phyloP scores from a whole-genome alignment of 208 protist species.

The Phytomonas sp. region DNA sequence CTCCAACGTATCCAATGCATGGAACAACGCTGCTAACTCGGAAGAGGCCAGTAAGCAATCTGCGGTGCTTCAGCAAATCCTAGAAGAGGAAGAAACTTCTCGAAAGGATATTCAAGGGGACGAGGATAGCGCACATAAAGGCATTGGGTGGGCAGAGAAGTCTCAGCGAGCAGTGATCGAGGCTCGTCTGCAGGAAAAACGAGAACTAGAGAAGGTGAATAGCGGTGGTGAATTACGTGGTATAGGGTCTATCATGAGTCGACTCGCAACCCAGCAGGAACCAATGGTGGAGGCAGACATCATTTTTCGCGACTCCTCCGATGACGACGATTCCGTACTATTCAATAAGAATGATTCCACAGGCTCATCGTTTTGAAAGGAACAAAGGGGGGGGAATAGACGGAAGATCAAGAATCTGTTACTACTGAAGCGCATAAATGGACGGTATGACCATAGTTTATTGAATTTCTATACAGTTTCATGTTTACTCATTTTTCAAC shows the following conservation, averaged over 20 bases:
- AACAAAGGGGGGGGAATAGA: background rate
- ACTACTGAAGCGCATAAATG: background rate
- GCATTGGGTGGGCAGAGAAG: slow-evolving; percentile 52
- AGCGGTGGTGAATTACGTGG: background rate
- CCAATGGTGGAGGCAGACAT: slow-evolving; percentile 18
- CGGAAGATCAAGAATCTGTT: background rate
- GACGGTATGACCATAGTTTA: background rate
- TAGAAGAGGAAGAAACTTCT: slow-evolving; percentile 17
- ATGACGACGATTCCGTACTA: background rate
- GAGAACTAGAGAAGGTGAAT: background rate
- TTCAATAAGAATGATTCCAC: slow-evolving; percentile 9
- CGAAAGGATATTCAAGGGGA: slow-evolving; percentile 24
- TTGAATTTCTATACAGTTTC: background rate
- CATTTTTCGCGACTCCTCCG: slow-evolving; percentile 22
- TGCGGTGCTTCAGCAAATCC: background rate
- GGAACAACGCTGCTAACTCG: background rate
- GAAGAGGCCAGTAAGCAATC: slow-evolving; percentile 4
- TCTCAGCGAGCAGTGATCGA: slow-evolving; percentile 31
- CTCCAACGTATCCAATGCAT: background rate
- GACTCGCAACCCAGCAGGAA: slow-evolving; percentile 12
- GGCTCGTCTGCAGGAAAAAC: slow-evolving; percentile 17
- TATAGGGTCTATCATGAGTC: slow-evolving; percentile 5
- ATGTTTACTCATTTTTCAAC: slow-evolving; percentile 8
- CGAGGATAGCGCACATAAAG: slow-evolving; percentile 27
- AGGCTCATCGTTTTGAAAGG: background rate